Evolutionary conservation across 495 filamentous ascomycete species (phyloP).

Genomic region (Podospora conica): DNA sequence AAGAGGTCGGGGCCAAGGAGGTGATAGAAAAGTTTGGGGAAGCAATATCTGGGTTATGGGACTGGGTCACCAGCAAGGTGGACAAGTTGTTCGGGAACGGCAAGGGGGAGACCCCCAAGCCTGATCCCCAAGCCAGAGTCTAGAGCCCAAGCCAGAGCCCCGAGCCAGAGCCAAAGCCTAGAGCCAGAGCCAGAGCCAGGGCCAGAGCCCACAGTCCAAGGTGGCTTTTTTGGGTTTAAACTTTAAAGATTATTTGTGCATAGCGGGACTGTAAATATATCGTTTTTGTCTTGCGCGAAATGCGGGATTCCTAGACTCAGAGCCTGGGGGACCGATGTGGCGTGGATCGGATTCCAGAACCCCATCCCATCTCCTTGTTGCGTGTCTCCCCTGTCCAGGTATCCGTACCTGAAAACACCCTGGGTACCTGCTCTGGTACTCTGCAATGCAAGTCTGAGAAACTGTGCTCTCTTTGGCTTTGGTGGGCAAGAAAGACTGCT

Average conservation of each 20-base stretch:
- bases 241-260: not conserved
- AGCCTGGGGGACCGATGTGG: too few relatives aligned
- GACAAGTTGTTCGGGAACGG: slow-evolving; percentile 31
- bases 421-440: too few relatives aligned
- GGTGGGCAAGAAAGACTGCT: too few relatives aligned
- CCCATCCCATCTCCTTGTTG: too few relatives aligned
- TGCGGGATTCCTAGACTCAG: too few relatives aligned
- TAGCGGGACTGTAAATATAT: not conserved
- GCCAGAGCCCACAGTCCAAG: not conserved
- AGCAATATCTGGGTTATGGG: slow-evolving; percentile 34
- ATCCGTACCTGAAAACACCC: too few relatives aligned
- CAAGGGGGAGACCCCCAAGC: not conserved
- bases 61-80: slow-evolving; percentile 46
- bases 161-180: not conserved
- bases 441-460: too few relatives aligned
- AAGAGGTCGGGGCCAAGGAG: too few relatives aligned
- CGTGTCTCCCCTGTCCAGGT: too few relatives aligned
- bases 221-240: not conserved
- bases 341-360: too few relatives aligned
- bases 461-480: too few relatives aligned
- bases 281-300: not conserved
- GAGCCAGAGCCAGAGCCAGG: not conserved
- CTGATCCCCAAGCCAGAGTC: too few relatives aligned
- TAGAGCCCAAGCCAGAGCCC: not conserved
- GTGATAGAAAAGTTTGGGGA: slow-evolving; percentile 22